Base-by-base conservation (phyloP, 805 yeast species). In the Sugiyamaella americana region DNA sequence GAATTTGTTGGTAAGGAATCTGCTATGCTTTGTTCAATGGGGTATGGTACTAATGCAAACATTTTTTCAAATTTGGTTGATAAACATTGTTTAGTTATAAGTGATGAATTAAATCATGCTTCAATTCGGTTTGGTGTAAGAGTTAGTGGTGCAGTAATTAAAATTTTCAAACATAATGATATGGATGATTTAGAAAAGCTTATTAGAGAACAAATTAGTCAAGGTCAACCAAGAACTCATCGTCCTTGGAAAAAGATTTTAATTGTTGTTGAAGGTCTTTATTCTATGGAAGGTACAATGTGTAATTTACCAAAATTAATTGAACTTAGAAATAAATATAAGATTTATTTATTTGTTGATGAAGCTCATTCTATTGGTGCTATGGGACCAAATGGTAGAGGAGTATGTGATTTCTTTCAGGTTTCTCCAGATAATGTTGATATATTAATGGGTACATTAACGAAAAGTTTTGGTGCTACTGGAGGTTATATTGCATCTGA, bases 341-440 rank as follows among this genome's bases (percentile, higher is more conserved):
- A 87, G 59, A 85, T 91, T 61, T 87, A 86, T 61, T 68, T 93
- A 44, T 93, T 85, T 60, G 85, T 94, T 51, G 99, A 93, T 65
- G 99, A 93, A 66, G 98, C 98, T 10, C 99, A 93, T 66, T 91
- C 98, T 3, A 84, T 93, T 59, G 99, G 99, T 58, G 98, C 98
- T n/a, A 75, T 93, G 69, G 99, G 99, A 23, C 93, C 94, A 38
- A 68, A 69, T 44, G 98, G 98, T 40, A 81, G 85, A 61, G 99
- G 99, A 61, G 84, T 93, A 32, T 89, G 97, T 70, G 98, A 93
- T 61, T 86, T 87, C 68, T 93, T 85, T 64, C 83, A 82, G 46
- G 78, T 93, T 41, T 75, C 80, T 53, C 91, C 98, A 36, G 63
- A 68, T 10, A 78, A 78, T 38, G 72, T 93, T 48, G 99, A 93